These are phyloP conservation scores for Eutrema japonicum DNA, from an alignment of 345 rosid species.

Conservation along the genomic window DNA sequence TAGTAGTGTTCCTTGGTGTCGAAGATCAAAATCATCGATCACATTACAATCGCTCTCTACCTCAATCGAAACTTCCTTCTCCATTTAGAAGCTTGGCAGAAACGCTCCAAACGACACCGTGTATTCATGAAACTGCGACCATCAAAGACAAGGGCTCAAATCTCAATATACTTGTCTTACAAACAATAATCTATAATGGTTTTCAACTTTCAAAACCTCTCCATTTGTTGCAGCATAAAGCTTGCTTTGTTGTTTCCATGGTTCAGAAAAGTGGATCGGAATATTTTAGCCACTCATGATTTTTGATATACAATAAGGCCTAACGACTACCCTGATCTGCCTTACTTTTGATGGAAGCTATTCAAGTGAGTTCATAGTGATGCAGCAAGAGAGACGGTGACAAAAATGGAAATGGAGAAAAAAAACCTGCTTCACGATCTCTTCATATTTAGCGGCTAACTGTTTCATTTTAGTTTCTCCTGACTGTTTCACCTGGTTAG, in stretches of 20 bases:
- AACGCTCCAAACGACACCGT: conserved; percentile 34
- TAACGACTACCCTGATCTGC: neutral
- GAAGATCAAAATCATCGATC: neutral
- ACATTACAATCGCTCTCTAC: conserved; percentile 21
- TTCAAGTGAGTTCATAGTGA: conserved; percentile 4
- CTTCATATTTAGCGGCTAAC: conserved; percentile 60
- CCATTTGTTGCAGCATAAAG: neutral
- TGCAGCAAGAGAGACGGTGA: neutral
- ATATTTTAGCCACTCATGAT: neutral
- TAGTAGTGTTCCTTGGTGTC: neutral
- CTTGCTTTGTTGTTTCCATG: conserved; percentile 5
- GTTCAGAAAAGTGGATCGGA: neutral
- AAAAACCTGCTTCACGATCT: conserved; percentile 73
- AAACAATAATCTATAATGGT: neutral
- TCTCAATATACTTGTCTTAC: neutral
- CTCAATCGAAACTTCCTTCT: neutral
- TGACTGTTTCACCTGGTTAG: conserved; percentile 59
- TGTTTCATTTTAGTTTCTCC: conserved; percentile 62
- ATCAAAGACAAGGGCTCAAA: conserved; percentile 3
- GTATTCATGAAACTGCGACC: conserved; percentile 39
- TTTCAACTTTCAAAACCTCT: neutral
- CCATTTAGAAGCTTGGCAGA: conserved; percentile 32
- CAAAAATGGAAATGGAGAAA: neutral
- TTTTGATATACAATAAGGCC: neutral
- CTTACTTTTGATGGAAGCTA: neutral